These are phyloP conservation scores for Dictyostelium intermedium DNA, from an alignment of 78 protist genomes.

Conservation along the genomic window DNA sequence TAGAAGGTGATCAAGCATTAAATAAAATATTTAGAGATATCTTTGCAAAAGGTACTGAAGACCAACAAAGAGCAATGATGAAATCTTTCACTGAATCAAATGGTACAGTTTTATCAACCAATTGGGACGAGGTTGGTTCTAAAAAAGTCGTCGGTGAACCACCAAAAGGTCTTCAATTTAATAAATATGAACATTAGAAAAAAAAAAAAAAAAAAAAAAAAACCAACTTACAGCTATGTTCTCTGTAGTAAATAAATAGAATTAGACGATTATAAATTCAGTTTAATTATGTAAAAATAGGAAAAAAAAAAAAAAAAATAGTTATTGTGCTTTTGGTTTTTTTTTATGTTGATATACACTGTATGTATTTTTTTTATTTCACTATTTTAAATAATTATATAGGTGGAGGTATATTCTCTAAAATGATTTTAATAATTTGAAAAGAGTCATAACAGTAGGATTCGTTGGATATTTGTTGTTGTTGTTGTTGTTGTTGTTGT, in stretches of 20 bases:
- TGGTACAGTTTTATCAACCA: slow-evolving; percentile 96
- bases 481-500: background rate
- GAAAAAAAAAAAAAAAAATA: too few relatives aligned
- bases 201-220: too few relatives aligned
- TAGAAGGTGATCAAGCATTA: slow-evolving; percentile 89
- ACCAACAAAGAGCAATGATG: slow-evolving; percentile 92
- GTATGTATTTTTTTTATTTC: background rate
- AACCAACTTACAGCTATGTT: too few relatives aligned
- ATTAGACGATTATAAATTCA: background rate
- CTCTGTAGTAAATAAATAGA: background rate
- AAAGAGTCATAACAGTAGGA: slow-evolving; percentile 35
- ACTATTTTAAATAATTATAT: slow-evolving; percentile 1
- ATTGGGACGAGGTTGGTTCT: slow-evolving; percentile 94
- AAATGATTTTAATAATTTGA: slow-evolving; percentile 40
- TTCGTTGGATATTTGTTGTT: background rate
- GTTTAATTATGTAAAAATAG: background rate
- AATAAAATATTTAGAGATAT: slow-evolving; percentile 89
- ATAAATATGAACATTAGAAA: background rate
- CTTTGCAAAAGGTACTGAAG: slow-evolving; percentile 83
- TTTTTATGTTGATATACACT: too few relatives aligned
- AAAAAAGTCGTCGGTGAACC: slow-evolving; percentile 80
- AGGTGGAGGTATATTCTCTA: slow-evolving; percentile 67
- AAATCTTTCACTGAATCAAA: slow-evolving; percentile 93
- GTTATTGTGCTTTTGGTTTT: too few relatives aligned
- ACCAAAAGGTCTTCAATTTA: slow-evolving; percentile 82